Conservation (phyloP, 2,329 filamentous ascomycete genomes). For the Dactylellina leptospora region DNA sequence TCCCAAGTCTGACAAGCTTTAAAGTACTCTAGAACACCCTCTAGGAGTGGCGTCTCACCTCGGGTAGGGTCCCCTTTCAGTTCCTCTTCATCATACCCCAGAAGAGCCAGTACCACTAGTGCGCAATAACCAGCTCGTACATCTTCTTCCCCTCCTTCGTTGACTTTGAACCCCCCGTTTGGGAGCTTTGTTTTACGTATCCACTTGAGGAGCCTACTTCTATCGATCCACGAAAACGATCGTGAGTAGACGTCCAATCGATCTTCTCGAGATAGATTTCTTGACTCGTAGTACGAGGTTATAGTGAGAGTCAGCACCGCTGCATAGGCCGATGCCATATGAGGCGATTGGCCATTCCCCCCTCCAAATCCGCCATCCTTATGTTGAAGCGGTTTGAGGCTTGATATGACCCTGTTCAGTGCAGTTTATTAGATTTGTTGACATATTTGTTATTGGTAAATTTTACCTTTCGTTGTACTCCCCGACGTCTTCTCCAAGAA, state of each 20-base stretch:
- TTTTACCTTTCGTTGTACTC: constrained; percentile 71
- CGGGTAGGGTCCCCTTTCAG: constrained; percentile 21
- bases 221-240: constrained; percentile 68
- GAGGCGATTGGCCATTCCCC: constrained; percentile 87
- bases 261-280: constrained; percentile 62
- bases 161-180: constrained; percentile 89
- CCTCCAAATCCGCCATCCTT: constrained; percentile 85
- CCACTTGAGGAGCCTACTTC: constrained; percentile 89
- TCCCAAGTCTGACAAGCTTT: constrained; percentile 80
- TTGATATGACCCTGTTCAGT: constrained; percentile 69
- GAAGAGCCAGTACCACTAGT: constrained; percentile 80
- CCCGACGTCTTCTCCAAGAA: constrained; percentile 77
- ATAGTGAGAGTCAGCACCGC: constrained; percentile 79
- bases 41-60: constrained; percentile 41
- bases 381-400: constrained; percentile 84
- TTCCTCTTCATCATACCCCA: constrained; percentile 62
- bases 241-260: constrained; percentile 68
- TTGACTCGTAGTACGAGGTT: constrained; percentile 37
- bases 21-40: constrained; percentile 59
- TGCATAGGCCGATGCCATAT: constrained; percentile 89
- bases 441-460: neutral
- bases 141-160: constrained; percentile 87
- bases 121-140: constrained; percentile 93
- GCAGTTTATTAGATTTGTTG: constrained; percentile 16
- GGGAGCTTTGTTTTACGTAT: constrained; percentile 84